phyloP scores from a whole-genome alignment of 306 rosid genomes.

The Fagus crenata region DNA sequence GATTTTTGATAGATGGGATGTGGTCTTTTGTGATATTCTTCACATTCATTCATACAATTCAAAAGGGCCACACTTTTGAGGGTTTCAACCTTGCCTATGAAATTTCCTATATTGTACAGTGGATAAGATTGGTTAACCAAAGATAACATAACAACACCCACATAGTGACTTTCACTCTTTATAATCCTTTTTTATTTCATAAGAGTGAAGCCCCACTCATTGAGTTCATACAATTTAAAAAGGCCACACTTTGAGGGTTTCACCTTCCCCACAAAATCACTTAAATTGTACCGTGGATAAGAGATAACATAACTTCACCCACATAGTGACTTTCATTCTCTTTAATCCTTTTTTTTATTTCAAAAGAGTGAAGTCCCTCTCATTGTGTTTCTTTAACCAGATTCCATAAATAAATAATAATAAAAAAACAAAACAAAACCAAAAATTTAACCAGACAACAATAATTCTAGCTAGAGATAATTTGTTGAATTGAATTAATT shows the following conservation, averaged over 20 bases:
- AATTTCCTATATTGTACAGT: no score
- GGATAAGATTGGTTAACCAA: no score
- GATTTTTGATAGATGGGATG: constrained; percentile 15
- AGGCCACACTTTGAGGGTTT: not conserved
- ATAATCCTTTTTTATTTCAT: no score
- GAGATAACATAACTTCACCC: constrained; percentile 17
- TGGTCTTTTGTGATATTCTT: not conserved
- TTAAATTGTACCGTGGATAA: not conserved
- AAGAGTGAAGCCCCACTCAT: no score
- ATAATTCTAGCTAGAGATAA: constrained; percentile 10
- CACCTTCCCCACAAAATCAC: not conserved
- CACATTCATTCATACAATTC: not conserved
- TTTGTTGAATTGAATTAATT: not conserved
- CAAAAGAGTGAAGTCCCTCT: not conserved
- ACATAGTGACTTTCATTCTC: constrained; percentile 18
- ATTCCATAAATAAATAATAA: no score
- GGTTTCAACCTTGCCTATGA: no score
- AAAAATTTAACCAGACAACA: not conserved
- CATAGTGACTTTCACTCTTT: no score
- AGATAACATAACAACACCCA: no score
- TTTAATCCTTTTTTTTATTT: not conserved
- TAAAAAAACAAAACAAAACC: no score
- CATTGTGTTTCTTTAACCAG: not conserved
- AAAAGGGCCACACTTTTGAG: not conserved
- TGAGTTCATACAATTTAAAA: no score